Conservation (phyloP, 129 eudicot species). For the Tanacetum coccineum region DNA sequence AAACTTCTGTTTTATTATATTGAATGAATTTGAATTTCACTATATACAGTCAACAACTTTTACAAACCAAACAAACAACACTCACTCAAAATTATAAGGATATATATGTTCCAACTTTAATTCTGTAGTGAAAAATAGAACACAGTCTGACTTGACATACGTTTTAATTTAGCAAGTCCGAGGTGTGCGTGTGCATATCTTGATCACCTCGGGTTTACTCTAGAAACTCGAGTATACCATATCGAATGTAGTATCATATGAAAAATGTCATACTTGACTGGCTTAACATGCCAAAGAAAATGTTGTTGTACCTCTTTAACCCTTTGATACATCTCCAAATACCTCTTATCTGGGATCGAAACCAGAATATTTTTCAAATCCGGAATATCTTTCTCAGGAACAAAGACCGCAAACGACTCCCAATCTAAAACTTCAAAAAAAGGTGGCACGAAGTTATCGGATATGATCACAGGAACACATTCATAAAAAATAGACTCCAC, state of each 20-base stretch:
- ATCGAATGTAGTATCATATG: conserved; percentile 44
- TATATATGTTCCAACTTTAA: no score
- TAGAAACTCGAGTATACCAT: conserved; percentile 39
- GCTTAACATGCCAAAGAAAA: conserved; percentile 43
- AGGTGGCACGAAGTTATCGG: conserved; percentile 49
- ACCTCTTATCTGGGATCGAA: conserved; percentile 27
- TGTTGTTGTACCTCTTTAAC: conserved; percentile 42
- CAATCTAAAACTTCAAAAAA: conserved; percentile 41
- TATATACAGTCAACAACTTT: no score
- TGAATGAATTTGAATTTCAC: no score
- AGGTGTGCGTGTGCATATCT: neutral
- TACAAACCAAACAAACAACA: no score
- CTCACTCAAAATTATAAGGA: no score
- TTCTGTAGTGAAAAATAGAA: no score
- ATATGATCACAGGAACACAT: conserved; percentile 47
- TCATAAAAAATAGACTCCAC: conserved; percentile 48
- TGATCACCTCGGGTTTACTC: conserved; percentile 15
- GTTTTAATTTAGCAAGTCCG: no score
- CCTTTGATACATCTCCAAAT: conserved; percentile 33
- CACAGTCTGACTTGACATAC: no score
- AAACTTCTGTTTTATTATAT: no score
- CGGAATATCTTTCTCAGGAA: conserved; percentile 39
- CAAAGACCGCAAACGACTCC: conserved; percentile 42
- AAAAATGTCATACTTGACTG: conserved; percentile 39
- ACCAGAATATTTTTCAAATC: conserved; percentile 33